Base-by-base conservation (phyloP, 495 filamentous ascomycete genomes). In the Penicillium antarcticum region DNA sequence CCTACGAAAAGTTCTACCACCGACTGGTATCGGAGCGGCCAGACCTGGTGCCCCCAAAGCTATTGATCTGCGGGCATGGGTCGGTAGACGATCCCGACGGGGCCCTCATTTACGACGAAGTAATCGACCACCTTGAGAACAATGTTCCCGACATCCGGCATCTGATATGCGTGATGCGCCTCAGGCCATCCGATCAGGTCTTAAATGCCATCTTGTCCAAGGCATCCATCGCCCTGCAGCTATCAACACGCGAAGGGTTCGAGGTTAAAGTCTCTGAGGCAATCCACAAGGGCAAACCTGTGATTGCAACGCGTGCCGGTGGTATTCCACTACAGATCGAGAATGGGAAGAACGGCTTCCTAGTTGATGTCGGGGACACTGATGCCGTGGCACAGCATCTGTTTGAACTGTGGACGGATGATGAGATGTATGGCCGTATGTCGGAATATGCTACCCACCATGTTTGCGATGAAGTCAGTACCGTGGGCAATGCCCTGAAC, bases 211-310 rank as follows among this genome's bases (percentile, higher is more conserved):
- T 95, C n/a, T 73, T 95, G 34, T 84, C 86, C 33, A 84, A 84
- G 40, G 84, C 87, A 2, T 81, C 83, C 48, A 78, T 91, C 17
- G 86, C 82, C 1, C 75, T 92, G 33, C 90, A 95, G 66, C 80
- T 95, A 14, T 92, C 87, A 7, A 91, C 83, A 1, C 82, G 87
- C 16, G 90, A 95, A 65, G 90, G 89, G 3, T 95, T 95, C 58
- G 89, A 95, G 64, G 86, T 94, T 48, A 95, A 95, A 69, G 89
- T 95, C 13, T 91, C 87, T 0, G 90, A 95, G 66, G 90, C 88
- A 21, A 75, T 92, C 7, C 89, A 92, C 66, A 90, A 92, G 56
- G 90, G 90, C 18, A 83, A 87, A 10, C 90, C 90, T 2, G 79
- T 92, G 40, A 90, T 96, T 45, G 88, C 87, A 5, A 89, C 87